Evolutionary conservation across 2,329 filamentous ascomycete species (phyloP), one percentile per base, ranked within the genome.

Genomic region (Clonostachys rosea): DNA sequence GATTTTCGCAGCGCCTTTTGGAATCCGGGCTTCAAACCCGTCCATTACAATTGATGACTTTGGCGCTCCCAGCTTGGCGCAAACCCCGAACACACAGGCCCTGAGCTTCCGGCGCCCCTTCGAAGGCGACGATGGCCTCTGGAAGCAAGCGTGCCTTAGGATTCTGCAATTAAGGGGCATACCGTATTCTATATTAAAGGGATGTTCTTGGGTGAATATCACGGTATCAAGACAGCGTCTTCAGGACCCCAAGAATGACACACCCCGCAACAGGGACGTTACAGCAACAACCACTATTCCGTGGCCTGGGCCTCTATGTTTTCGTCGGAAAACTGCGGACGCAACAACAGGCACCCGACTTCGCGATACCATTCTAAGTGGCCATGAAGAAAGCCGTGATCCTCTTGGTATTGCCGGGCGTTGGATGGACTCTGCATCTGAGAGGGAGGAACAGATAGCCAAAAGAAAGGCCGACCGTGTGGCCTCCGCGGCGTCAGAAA

Each of bases 291-390:
- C 69, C 5, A 70, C 66, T 7, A 68, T 81, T 20, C 69, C 74
- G 11, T 83, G 79, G 79, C 79, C 79, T 39, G 68, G 74, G 3
- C 65, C 65, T 16, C 68, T 81, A 2, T 80, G 77, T 53, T 78
- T 79, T 48, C 72, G 74, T 45, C 76, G 74, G 50, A 68, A 67
- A 44, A 60, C 67, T 16, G 60, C 73, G n/a, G 66, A 67, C 11
- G 58, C 70, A 20, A 61, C 60, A n/a, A 63, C 68, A 7, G 68
- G 59, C 35, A 64, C 64, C 34, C 60, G 69, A 7, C 49, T 70
- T 10, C 68, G 70, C 36, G 69, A 75, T 20, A 61, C 59, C 6
- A 50, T 69, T 17, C 49, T 66, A 5, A 63, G 64, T 14, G 62
- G 65, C 4, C 58, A 64, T 41, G 66, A 71, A 14, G 71, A 70